Conservation (phyloP, 2,329 filamentous ascomycete genomes). For the Stromatinia cepivora region DNA sequence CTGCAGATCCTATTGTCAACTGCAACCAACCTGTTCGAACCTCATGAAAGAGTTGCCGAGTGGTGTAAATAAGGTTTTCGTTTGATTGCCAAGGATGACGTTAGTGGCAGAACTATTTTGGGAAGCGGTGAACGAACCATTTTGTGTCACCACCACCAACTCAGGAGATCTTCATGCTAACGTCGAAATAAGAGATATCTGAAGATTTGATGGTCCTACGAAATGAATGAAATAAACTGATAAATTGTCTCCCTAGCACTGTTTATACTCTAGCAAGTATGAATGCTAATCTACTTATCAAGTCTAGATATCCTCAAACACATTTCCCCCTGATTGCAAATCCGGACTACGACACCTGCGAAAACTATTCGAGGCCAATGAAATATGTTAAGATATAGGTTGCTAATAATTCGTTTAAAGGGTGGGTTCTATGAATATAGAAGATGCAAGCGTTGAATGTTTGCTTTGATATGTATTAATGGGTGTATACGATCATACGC, state of each 20-base stretch:
- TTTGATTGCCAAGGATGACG: not conserved
- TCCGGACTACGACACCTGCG: not conserved
- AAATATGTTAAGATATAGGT: not conserved
- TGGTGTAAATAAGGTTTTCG: conserved; percentile 10
- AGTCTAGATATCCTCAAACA: not conserved
- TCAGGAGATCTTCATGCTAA: not conserved
- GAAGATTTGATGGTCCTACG: no score
- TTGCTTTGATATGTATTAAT: not conserved
- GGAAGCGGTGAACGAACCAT: not conserved
- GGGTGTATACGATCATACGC: not conserved
- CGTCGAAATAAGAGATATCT: not conserved
- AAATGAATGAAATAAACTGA: no score
- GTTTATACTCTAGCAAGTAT: no score
- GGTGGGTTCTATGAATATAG: not conserved
- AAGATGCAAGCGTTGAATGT: not conserved
- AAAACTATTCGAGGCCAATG: not conserved
- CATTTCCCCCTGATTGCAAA: not conserved
- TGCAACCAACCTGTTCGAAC: not conserved
- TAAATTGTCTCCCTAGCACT: no score
- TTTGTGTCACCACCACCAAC: not conserved
- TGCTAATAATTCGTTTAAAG: not conserved
- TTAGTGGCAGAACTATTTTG: not conserved
- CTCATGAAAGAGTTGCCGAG: not conserved
- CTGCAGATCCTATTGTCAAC: not conserved
- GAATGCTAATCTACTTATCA: not conserved